These are phyloP conservation scores for Fusarium virguliforme DNA, from an alignment of 2,329 filamentous ascomycete genomes.

Conservation along the genomic window DNA sequence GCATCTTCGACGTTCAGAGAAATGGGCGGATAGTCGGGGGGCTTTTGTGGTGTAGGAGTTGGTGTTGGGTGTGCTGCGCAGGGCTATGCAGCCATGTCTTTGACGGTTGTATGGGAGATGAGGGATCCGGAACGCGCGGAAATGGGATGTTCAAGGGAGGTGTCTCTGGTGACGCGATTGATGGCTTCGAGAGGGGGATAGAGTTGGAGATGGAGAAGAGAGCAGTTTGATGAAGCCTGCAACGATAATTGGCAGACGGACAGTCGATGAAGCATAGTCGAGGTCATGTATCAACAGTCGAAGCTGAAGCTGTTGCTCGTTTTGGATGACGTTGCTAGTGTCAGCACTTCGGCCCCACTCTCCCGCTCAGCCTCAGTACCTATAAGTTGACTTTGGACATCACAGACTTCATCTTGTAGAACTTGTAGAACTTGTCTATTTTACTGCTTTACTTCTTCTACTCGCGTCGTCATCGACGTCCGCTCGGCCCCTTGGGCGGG, in stretches of 20 bases:
- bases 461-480: slow-evolving; percentile 59
- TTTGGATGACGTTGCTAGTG: slow-evolving; percentile 43
- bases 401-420: too few relatives aligned
- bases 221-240: background rate
- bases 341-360: slow-evolving; percentile 40
- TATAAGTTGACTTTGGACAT: background rate
- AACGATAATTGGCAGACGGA: background rate
- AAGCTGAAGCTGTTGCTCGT: slow-evolving; percentile 29
- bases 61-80: slow-evolving; percentile 5
- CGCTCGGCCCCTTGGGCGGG: slow-evolving; percentile 71
- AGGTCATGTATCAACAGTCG: slow-evolving; percentile 9
- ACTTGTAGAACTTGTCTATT: slow-evolving; percentile 46
- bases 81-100: slow-evolving; percentile 42
- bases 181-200: background rate
- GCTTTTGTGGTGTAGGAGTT: slow-evolving; percentile 3
- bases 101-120: slow-evolving; percentile 20
- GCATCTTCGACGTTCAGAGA: slow-evolving; percentile 57
- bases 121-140: slow-evolving; percentile 41
- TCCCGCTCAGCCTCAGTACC: background rate
- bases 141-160: slow-evolving; percentile 24
- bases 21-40: background rate
- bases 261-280: slow-evolving; percentile 6
- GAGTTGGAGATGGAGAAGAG: background rate
- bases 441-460: slow-evolving; percentile 49
- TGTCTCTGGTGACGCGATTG: slow-evolving; percentile 26